Conservation (phyloP, 768 basidiomycete genomes). For the Tubosaeta sp. region DNA sequence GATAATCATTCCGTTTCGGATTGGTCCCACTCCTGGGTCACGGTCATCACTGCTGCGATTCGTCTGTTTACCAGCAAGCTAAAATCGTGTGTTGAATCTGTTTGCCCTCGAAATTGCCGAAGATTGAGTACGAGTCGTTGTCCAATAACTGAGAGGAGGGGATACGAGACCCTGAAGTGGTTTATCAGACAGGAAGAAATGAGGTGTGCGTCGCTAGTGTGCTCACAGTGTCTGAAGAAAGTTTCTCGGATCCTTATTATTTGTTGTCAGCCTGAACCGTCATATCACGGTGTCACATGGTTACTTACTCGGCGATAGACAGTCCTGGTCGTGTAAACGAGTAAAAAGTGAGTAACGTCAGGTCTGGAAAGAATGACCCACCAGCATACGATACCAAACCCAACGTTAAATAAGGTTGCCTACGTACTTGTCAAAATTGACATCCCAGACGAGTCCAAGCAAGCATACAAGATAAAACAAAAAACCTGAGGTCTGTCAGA, state of each 20-base stretch:
- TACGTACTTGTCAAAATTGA: not conserved
- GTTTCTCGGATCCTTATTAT: not conserved
- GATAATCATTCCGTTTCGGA: no score
- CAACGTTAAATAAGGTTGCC: not conserved
- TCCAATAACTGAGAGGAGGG: not conserved
- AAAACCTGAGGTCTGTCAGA: not conserved
- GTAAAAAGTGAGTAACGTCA: not conserved
- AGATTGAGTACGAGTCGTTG: constrained; percentile 4
- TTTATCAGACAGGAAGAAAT: not conserved
- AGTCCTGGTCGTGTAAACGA: not conserved
- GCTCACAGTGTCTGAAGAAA: not conserved
- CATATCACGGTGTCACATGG: not conserved
- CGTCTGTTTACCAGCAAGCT: constrained; percentile 1
- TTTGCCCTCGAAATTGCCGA: not conserved
- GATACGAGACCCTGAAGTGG: not conserved
- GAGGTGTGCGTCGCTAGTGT: no score
- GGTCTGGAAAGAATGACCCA: not conserved
- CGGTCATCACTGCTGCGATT: not conserved
- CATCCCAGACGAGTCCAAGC: no score
- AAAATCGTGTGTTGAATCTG: not conserved
- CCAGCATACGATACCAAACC: not conserved
- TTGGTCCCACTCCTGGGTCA: no score
- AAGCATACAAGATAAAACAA: constrained; percentile 18
- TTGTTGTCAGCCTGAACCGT: not conserved
- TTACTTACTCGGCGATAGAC: not conserved